Evolutionary conservation across 805 yeast genomes (phyloP).

Genomic region (Kregervanrija fluxuum): DNA sequence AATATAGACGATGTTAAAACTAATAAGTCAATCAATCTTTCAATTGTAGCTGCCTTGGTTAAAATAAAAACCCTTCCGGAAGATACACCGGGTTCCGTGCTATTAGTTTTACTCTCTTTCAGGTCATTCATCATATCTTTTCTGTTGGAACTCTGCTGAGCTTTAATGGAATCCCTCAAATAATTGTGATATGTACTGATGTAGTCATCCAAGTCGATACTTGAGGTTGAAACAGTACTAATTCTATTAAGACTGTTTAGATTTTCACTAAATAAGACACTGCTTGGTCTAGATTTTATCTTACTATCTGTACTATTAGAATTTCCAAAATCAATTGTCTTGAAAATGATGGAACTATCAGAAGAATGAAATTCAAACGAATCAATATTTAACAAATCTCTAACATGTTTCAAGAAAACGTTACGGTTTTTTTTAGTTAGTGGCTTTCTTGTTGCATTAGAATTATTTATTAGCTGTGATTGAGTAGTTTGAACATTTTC

Average conservation of each 20-base stretch:
- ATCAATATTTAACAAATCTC: conserved; percentile 60
- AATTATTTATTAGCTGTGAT: conserved; percentile 8
- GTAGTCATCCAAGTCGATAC: conserved; percentile 28
- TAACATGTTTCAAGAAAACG: conserved; percentile 44
- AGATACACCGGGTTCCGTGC: no score
- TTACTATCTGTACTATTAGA: conserved; percentile 27
- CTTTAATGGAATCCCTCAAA: conserved; percentile 14
- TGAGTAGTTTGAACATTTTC: conserved; percentile 4
- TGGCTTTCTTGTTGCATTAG: conserved; percentile 1
- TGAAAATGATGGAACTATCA: conserved; percentile 50
- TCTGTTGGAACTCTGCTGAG: neutral
- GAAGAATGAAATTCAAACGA: conserved; percentile 46
- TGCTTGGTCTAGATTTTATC: conserved; percentile 21
- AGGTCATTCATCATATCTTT: neutral
- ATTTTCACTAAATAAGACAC: conserved; percentile 26
- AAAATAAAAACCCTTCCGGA: conserved; percentile 18
- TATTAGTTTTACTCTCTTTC: neutral
- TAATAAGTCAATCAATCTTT: conserved; percentile 69
- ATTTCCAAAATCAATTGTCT: conserved; percentile 30
- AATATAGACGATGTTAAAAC: conserved; percentile 65
- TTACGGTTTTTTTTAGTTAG: conserved; percentile 28
- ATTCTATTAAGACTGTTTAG: conserved; percentile 23
- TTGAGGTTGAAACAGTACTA: conserved; percentile 29
- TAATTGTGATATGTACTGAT: conserved; percentile 18
- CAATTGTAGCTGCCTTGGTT: conserved; percentile 61